A percentile compares a stretch with the other conserved stretches of the same genome.
Conservation (phyloP, 257 asterid species). For the Cordia subcordata region DNA sequence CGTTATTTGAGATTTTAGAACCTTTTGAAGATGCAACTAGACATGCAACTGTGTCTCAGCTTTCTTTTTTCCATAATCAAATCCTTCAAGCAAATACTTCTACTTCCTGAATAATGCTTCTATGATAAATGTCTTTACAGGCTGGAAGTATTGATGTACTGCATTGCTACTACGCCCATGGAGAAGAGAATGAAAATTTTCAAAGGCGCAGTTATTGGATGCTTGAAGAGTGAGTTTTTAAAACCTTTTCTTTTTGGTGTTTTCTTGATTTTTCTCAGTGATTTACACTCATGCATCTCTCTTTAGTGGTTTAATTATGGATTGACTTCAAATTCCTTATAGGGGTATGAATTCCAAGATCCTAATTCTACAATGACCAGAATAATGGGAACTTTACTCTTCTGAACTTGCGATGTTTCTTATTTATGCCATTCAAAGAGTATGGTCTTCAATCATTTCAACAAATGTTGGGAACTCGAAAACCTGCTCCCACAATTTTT, state of each 20-base stretch:
- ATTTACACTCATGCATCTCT: neutral
- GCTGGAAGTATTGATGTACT: conserved; percentile 83
- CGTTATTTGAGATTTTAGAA: neutral
- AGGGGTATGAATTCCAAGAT: neutral
- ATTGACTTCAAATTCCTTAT: neutral
- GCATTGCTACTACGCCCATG: conserved; percentile 98
- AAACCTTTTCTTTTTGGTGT: neutral
- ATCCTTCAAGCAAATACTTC: conserved; percentile 3
- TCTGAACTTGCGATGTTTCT: too few relatives aligned
- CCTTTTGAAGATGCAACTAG: neutral
- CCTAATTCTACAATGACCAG: neutral
- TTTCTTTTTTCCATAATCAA: conserved; percentile 11
- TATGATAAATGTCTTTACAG: conserved; percentile 37
- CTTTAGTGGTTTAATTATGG: neutral
- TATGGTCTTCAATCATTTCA: too few relatives aligned
- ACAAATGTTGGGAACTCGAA: too few relatives aligned
- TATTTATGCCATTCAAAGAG: too few relatives aligned
- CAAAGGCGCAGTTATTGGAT: conserved; percentile 98
- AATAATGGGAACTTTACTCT: too few relatives aligned
- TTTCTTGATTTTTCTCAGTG: neutral
- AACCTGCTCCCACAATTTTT: too few relatives aligned
- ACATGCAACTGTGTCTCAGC: too few relatives aligned
- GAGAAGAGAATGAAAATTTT: conserved; percentile 75
- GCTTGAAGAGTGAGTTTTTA: conserved; percentile 84
- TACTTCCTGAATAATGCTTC: conserved; percentile 16